Evolutionary conservation across 202 grass and related monocot species (phyloP).

Genomic region (Zizania palustris): DNA sequence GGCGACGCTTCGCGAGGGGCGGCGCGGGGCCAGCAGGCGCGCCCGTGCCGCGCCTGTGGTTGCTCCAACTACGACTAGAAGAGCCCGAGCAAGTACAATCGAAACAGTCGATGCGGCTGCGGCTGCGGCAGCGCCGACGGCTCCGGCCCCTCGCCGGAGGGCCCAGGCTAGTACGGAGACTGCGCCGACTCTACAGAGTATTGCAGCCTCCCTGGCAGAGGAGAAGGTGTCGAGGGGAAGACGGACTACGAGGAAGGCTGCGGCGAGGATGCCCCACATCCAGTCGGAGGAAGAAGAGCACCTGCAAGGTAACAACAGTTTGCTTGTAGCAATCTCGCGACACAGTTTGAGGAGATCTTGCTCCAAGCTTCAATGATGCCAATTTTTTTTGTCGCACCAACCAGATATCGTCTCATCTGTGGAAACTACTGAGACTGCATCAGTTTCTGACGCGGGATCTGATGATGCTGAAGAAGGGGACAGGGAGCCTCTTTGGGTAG

Average conservation of each 20-base stretch:
- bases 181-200: not conserved
- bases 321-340: not conserved
- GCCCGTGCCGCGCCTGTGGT: not conserved
- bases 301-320: slow-evolving; percentile 18
- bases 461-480: not conserved
- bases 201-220: not conserved
- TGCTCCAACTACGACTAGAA: not conserved
- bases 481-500: too few species aligned
- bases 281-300: slow-evolving; percentile 19
- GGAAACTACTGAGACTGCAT: not conserved
- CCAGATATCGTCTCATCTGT: not conserved
- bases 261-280: not conserved
- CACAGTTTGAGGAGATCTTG: not conserved
- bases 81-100: slow-evolving; percentile 5
- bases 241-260: slow-evolving; percentile 33
- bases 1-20: not conserved
- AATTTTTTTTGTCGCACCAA: not conserved
- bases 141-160: slow-evolving; percentile 39
- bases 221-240: not conserved
- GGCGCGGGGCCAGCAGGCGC: not conserved
- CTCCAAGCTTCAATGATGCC: not conserved
- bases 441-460: not conserved
- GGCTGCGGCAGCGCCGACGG: not conserved
- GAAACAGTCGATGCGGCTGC: not conserved
- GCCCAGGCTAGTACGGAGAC: not conserved